Conservation (phyloP, 805 yeast genomes). For the Hanseniaspora meyeri region DNA sequence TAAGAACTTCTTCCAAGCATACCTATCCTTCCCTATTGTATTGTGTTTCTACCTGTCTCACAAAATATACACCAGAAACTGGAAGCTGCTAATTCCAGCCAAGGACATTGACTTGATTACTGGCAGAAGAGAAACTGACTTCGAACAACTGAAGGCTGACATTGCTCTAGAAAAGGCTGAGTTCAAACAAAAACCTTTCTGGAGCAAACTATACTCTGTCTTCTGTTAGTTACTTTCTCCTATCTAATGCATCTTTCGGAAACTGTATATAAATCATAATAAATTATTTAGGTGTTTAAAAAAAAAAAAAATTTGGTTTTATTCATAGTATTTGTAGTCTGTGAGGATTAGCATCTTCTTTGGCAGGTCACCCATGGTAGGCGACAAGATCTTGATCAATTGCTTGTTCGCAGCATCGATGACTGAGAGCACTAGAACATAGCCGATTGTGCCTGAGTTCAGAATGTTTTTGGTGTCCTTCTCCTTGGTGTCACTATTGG, state of each 20-base stretch:
- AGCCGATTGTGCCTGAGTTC: conserved; percentile 60
- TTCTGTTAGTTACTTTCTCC: conserved; percentile 33
- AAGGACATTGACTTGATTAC: conserved; percentile 47
- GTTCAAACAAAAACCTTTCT: conserved; percentile 35
- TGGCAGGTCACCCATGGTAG: conserved; percentile 81
- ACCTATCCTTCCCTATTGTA: conserved; percentile 55
- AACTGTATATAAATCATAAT: not conserved
- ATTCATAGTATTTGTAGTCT: conserved; percentile 71
- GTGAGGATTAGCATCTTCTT: conserved; percentile 63
- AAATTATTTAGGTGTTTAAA: not conserved
- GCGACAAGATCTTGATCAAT: conserved; percentile 49
- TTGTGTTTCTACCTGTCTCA: conserved; percentile 46
- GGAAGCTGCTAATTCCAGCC: conserved; percentile 33
- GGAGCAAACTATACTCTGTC: conserved; percentile 32
- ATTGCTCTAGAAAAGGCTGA: conserved; percentile 39
- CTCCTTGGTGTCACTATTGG: conserved; percentile 39
- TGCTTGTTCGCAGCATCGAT: conserved; percentile 63
- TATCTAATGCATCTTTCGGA: too few species aligned
- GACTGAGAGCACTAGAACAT: conserved; percentile 52
- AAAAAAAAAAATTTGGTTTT: conserved; percentile 13
- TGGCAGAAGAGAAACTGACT: conserved; percentile 48
- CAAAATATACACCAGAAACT: conserved; percentile 40
- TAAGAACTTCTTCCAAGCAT: conserved; percentile 48
- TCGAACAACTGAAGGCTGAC: conserved; percentile 40
- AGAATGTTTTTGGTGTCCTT: conserved; percentile 34